These are phyloP conservation scores for Globisporangium cederbergense DNA, from an alignment of 352 stramenopile genomes.

Conservation along the genomic window DNA sequence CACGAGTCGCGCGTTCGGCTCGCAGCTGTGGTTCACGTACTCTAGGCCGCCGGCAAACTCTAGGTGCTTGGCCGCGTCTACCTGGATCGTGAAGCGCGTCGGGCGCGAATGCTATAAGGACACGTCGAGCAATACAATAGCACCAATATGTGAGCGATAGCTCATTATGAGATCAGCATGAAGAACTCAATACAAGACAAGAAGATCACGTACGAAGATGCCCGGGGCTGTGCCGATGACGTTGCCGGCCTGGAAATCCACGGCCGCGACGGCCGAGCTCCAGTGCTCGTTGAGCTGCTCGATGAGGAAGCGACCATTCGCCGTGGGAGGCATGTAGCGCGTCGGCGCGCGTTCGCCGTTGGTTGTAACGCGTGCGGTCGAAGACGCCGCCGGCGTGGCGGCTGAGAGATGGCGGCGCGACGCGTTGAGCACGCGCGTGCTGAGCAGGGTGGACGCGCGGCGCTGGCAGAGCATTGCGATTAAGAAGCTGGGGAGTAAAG, in stretches of 20 bases:
- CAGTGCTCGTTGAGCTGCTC: slow-evolving; percentile 76
- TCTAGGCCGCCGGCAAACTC: slow-evolving; percentile 80
- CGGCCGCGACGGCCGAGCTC: slow-evolving; percentile 64
- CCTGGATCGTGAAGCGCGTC: slow-evolving; percentile 83
- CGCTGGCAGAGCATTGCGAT: slow-evolving; percentile 27
- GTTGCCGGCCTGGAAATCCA: slow-evolving; percentile 56
- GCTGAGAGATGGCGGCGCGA: slow-evolving; percentile 44
- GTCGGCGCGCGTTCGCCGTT: slow-evolving; percentile 30
- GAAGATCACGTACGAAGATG: slow-evolving; percentile 48
- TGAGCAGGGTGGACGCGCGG: slow-evolving; percentile 14
- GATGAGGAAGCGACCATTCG: slow-evolving; percentile 66
- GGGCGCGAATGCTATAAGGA: slow-evolving; percentile 37
- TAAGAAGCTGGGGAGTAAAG: background rate
- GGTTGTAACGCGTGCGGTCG: slow-evolving; percentile 21
- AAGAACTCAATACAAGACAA: background rate
- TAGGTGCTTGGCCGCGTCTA: slow-evolving; percentile 75
- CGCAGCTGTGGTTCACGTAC: slow-evolving; percentile 88
- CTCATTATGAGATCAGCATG: background rate
- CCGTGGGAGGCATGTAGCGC: slow-evolving; percentile 55
- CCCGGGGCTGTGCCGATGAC: slow-evolving; percentile 70
- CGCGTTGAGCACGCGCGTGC: slow-evolving; percentile 24
- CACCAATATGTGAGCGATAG: background rate
- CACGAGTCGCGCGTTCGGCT: slow-evolving; percentile 78
- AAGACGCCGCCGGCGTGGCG: slow-evolving; percentile 24
- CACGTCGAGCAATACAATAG: background rate